phyloP scores from a whole-genome alignment of 768 basidiomycete genomes.

The Macrocybe gigantea region DNA sequence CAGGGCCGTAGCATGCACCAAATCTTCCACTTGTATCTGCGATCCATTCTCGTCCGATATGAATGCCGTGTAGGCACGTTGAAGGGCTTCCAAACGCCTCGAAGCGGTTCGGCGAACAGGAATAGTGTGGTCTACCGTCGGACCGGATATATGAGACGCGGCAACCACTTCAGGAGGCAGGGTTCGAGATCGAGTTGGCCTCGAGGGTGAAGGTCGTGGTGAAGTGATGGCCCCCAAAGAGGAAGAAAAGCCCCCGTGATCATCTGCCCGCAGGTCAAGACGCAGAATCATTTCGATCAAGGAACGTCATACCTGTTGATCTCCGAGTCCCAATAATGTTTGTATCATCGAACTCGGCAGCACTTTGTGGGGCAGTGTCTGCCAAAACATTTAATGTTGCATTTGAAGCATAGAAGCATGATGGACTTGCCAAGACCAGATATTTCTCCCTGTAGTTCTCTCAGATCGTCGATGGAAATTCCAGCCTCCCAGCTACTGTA shows the following conservation, averaged over 20 bases:
- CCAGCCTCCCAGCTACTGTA: conserved; percentile 23
- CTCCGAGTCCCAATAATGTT: background rate
- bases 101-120: conserved; percentile 28
- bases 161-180: conserved; percentile 3
- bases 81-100: conserved; percentile 36
- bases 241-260: no score
- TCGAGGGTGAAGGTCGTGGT: no score
- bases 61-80: conserved; percentile 37
- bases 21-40: conserved; percentile 43
- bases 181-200: background rate
- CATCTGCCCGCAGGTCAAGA: no score
- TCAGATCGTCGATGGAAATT: conserved; percentile 15
- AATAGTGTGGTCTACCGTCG: no score
- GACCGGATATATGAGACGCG: conserved; percentile 21
- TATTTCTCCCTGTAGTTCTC: conserved; percentile 10
- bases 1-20: conserved; percentile 38
- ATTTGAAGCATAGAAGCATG: background rate
- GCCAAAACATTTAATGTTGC: background rate
- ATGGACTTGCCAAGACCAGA: conserved; percentile 6
- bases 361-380: conserved; percentile 4
- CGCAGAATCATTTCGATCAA: no score
- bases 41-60: conserved; percentile 29
- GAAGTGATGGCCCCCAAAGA: no score
- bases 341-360: conserved; percentile 7
- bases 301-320: no score